Conservation (phyloP, 1,139 yeast species). For the Pichia sp. region DNA sequence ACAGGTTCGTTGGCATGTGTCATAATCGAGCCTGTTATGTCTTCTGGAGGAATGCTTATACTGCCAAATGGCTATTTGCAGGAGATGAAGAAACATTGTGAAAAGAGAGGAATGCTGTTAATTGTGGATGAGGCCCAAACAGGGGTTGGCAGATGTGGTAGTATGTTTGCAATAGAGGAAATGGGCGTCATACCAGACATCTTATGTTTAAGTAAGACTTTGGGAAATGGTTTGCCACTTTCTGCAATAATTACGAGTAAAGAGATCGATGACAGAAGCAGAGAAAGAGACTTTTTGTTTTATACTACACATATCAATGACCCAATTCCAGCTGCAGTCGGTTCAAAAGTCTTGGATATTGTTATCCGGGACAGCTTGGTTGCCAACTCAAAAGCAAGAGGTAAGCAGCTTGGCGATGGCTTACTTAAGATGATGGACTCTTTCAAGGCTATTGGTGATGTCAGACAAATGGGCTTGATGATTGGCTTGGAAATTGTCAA, state of each 20-base stretch:
- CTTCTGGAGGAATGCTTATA: constrained; percentile 27
- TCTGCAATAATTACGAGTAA: constrained; percentile 32
- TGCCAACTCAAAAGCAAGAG: constrained; percentile 23
- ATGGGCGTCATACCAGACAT: constrained; percentile 33
- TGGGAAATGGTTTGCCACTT: constrained; percentile 34
- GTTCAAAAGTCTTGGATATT: constrained; percentile 28
- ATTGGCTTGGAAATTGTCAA: constrained; percentile 13
- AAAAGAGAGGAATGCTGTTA: constrained; percentile 27
- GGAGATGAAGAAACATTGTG: constrained; percentile 25
- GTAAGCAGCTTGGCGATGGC: constrained; percentile 16
- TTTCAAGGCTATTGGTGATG: constrained; percentile 8
- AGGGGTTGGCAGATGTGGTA: constrained; percentile 35
- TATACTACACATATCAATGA: constrained; percentile 29
- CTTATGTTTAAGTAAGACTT: constrained; percentile 31
- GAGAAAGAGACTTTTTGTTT: constrained; percentile 23
- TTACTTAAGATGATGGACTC: background rate
- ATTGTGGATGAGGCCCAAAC: constrained; percentile 36
- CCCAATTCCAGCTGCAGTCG: constrained; percentile 31
- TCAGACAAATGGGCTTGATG: constrained; percentile 11
- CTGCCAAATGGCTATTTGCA: constrained; percentile 25
- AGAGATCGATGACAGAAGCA: constrained; percentile 9
- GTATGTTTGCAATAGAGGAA: constrained; percentile 32
- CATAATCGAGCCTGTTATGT: constrained; percentile 23
- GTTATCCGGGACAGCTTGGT: constrained; percentile 26
- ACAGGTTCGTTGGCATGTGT: constrained; percentile 28